Evolutionary conservation across 208 protist genomes (phyloP), one percentile per base, ranked within the genome.

Genomic region (Leishmania tropica): DNA sequence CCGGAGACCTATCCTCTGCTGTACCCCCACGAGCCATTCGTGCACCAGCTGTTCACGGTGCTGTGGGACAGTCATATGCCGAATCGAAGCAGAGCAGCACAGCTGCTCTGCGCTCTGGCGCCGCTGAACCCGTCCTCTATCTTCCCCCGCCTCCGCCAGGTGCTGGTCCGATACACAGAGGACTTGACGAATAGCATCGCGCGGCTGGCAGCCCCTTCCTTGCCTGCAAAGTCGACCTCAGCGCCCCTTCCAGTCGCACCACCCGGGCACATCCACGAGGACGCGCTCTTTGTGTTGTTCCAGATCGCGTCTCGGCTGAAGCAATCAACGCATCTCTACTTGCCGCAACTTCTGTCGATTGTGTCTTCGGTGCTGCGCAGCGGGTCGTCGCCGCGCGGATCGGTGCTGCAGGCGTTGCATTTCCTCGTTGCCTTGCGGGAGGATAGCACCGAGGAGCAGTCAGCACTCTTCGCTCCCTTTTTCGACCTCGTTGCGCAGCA

Each of bases 371-470:
- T 83, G 11, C 71, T 89, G 75, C 87, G 75, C 56, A 83, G 84
- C 68, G 56, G 79, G 42, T 54, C 83, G 40, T 84, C 78, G 31
- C 37, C 73, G 40, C 83, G 91, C 11, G 87, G 85, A 40, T 84
- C 90, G 13, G 88, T 96, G 53, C 76, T 95, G 74, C 86, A 76
- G 48, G 90, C 90, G 24, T 81, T 96, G 77, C 87, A 84, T 48
- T 85, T 96, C 62, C 76, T 96, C 40, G 87, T 88, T 7, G 85
- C 91, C n/a, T 80, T 96, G 24, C 90, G 90, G 76, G 92, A 96
- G 81, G 90, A 95, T 85, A 90, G 83, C 76, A 83, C 87, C 28
- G 84, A 85, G 72, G 89, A 92, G 31, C 88, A 95, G 60, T 90
- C 88, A 70, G 51, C 72, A 42, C 85, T 91, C 45, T 94, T 96